Conservation (phyloP, 2,329 filamentous ascomycete genomes). For the Lasiodiplodia theobromae region DNA sequence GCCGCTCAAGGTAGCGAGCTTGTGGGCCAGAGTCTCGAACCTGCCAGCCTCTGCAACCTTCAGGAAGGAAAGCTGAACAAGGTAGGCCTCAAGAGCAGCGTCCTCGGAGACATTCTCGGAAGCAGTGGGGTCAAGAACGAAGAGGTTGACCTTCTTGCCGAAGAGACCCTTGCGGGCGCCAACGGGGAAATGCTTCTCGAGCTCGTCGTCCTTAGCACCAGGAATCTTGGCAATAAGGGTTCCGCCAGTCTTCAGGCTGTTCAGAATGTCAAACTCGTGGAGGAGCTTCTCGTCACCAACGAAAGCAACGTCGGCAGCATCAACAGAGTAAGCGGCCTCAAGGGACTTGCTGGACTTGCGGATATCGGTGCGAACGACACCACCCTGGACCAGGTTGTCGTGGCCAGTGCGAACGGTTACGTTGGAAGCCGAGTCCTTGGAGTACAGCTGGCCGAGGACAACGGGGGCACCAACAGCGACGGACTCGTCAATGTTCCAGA, state of each 20-base stretch:
- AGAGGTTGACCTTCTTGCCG: constrained; percentile 74
- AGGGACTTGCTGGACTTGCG: constrained; percentile 82
- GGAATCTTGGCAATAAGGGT: constrained; percentile 78
- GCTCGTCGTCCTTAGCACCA: constrained; percentile 83
- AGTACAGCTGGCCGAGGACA: constrained; percentile 65
- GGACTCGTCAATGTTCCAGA: constrained; percentile 90
- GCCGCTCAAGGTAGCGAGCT: constrained; percentile 68
- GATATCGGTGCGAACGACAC: constrained; percentile 82
- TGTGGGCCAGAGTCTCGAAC: constrained; percentile 68
- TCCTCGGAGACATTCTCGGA: constrained; percentile 74
- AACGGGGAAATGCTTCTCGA: constrained; percentile 83
- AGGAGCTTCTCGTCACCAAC: constrained; percentile 83
- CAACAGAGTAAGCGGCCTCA: constrained; percentile 82
- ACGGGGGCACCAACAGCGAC: constrained; percentile 69
- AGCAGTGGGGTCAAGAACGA: constrained; percentile 74
- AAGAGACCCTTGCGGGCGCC: constrained; percentile 74
- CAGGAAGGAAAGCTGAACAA: constrained; percentile 84
- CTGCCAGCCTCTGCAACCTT: constrained; percentile 74
- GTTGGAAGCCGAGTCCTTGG: constrained; percentile 66
- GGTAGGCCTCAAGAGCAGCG: constrained; percentile 65
- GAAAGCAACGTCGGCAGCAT: constrained; percentile 78
- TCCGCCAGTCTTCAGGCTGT: constrained; percentile 72
- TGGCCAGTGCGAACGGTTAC: constrained; percentile 65
- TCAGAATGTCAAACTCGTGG: constrained; percentile 76
- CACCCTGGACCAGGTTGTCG: constrained; percentile 74